These are phyloP conservation scores for Blastobotrys persicus DNA, from an alignment of 1,139 yeast species.

Conservation along the genomic window DNA sequence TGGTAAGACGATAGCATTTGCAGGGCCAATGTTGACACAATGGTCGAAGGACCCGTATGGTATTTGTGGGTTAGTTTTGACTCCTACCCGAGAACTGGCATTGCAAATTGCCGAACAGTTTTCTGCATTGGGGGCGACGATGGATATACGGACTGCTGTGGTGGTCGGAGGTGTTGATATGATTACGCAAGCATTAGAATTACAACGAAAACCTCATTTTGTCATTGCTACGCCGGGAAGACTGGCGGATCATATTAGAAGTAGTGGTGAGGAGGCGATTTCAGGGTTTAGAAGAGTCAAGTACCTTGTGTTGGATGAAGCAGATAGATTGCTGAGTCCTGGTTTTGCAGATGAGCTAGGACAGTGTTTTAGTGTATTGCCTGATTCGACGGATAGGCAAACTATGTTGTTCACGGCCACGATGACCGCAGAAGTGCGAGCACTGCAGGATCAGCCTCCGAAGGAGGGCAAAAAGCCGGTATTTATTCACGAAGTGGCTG, in stretches of 20 bases:
- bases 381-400: conserved; percentile 70
- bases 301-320: conserved; percentile 90
- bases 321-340: conserved; percentile 82
- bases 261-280: conserved; percentile 86
- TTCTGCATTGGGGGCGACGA: conserved; percentile 84
- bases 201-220: conserved; percentile 86
- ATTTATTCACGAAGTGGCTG: conserved; percentile 77
- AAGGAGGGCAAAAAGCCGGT: conserved; percentile 63
- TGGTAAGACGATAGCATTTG: conserved; percentile 97
- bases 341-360: conserved; percentile 80
- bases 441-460: conserved; percentile 67
- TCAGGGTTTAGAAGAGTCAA: conserved; percentile 73
- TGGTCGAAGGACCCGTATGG: conserved; percentile 98
- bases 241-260: conserved; percentile 84
- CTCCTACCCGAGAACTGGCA: conserved; percentile 95
- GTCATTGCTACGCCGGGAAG: conserved; percentile 98
- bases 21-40: conserved; percentile 87
- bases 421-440: conserved; percentile 85
- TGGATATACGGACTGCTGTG: conserved; percentile 77
- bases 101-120: conserved; percentile 96
- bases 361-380: conserved; percentile 65
- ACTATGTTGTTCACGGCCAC: conserved; percentile 94
- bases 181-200: conserved; percentile 75
- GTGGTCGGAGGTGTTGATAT: conserved; percentile 96
- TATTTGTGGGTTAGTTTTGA: conserved; percentile 79